A percentile compares a stretch with the other conserved stretches of the same genome.
These are phyloP conservation scores for Scheffersomyces insectosa DNA, from an alignment of 1,139 yeast species.

Conservation along the genomic window DNA sequence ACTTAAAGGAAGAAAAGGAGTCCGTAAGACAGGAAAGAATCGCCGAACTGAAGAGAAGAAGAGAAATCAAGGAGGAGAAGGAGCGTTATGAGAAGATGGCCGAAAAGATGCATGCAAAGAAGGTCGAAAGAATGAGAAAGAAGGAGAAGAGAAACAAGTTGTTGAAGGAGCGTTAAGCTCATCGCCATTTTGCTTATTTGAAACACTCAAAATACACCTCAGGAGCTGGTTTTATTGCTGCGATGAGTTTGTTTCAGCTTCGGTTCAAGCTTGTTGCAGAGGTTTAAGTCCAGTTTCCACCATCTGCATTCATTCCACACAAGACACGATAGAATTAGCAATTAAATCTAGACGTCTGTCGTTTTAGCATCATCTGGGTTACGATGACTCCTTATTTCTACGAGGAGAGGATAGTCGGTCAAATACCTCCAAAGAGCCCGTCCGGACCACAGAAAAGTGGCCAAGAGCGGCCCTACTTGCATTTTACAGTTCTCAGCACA, in stretches of 20 bases:
- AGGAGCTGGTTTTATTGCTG: background rate
- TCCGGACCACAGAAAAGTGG: too few relatives aligned
- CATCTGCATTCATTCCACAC: too few relatives aligned
- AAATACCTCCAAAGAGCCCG: too few relatives aligned
- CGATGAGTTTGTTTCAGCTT: too few relatives aligned
- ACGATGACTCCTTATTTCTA: too few relatives aligned
- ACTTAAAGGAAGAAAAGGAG: slow-evolving; percentile 62
- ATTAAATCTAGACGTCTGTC: too few relatives aligned
- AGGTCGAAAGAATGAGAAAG: slow-evolving; percentile 75
- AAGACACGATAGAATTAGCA: too few relatives aligned
- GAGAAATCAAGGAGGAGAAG: slow-evolving; percentile 69
- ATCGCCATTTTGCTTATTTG: background rate
- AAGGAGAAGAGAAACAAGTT: slow-evolving; percentile 81
- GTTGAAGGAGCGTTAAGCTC: slow-evolving; percentile 60
- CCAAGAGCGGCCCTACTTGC: too few relatives aligned
- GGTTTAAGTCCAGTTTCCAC: too few relatives aligned
- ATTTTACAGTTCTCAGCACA: too few relatives aligned
- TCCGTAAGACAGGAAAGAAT: slow-evolving; percentile 50
- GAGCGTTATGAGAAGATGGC: slow-evolving; percentile 74
- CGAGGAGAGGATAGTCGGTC: too few relatives aligned
- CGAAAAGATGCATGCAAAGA: slow-evolving; percentile 74
- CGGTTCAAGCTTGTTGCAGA: background rate
- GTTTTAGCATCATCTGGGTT: too few relatives aligned
- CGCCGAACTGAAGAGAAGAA: slow-evolving; percentile 59
- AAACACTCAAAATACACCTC: background rate